Percentiles rank a stretch among this genome's conserved stretches.
Conservation (phyloP, 2,329 filamentous ascomycete genomes). For the Pseudogymnoascus sp. region DNA sequence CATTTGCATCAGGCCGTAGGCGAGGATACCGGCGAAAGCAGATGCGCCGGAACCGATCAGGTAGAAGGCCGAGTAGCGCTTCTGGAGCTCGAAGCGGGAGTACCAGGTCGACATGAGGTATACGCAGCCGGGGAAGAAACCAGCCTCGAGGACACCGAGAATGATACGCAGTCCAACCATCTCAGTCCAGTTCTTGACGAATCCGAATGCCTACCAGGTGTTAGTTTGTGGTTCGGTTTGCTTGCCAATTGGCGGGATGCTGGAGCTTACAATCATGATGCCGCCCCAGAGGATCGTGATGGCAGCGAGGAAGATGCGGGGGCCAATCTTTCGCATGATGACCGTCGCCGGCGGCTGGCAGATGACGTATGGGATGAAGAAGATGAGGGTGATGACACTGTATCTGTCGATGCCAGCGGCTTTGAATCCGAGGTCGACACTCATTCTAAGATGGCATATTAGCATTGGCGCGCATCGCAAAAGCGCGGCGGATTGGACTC, state of each 20-base stretch:
- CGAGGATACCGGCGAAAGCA: conserved; percentile 59
- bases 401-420: conserved; percentile 16
- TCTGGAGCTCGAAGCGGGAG: conserved; percentile 53
- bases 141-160: conserved; percentile 24
- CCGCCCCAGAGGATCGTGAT: conserved; percentile 39
- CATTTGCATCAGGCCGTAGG: conserved; percentile 51
- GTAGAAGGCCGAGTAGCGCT: conserved; percentile 61
- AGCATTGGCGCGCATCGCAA: background rate
- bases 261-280: conserved; percentile 31
- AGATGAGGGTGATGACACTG: conserved; percentile 60
- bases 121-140: conserved; percentile 31
- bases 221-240: background rate
- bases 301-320: conserved; percentile 43
- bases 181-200: conserved; percentile 26
- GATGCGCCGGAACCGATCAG: conserved; percentile 58
- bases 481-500: background rate
- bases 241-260: background rate
- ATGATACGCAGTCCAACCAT: conserved; percentile 23
- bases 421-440: background rate
- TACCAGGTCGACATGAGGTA: conserved; percentile 37
- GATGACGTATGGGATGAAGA: conserved; percentile 65
- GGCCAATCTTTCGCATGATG: conserved; percentile 57
- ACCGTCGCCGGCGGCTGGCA: conserved; percentile 66
- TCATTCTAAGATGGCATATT: background rate
- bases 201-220: conserved; percentile 24